Percentiles rank a stretch among this genome's conserved stretches.
phyloP scores from a whole-genome alignment of 768 basidiomycete species.

The Mrakia frigida region DNA sequence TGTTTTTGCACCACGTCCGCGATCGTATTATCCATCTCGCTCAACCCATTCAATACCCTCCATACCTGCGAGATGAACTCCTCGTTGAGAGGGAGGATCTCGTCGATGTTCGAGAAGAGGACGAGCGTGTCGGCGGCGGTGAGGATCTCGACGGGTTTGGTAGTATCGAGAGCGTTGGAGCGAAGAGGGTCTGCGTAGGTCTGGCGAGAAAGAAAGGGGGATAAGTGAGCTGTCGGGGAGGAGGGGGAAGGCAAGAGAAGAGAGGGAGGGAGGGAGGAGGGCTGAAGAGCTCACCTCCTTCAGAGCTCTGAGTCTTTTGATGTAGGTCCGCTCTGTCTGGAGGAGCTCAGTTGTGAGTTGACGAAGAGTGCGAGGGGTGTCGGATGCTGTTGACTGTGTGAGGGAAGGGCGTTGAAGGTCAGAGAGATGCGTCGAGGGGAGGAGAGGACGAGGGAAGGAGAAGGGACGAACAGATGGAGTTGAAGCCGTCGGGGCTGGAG shows the following conservation, averaged over 20 bases:
- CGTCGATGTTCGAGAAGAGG: constrained; percentile 90
- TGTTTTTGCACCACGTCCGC: not conserved
- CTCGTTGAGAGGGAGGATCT: constrained; percentile 77
- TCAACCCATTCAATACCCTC: not conserved
- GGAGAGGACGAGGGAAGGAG: not conserved
- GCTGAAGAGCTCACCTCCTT: constrained; percentile 46
- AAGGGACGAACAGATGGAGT: not conserved
- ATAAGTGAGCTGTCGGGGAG: not conserved
- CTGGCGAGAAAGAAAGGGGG: constrained; percentile 35
- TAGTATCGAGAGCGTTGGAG: constrained; percentile 74
- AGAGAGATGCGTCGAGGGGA: not conserved
- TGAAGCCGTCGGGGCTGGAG: not conserved
- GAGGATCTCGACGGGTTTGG: constrained; percentile 58
- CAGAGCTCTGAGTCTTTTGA: constrained; percentile 71
- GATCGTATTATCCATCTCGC: not conserved
- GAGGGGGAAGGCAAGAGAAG: too few species aligned
- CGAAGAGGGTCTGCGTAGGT: constrained; percentile 90
- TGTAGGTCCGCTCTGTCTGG: constrained; percentile 81
- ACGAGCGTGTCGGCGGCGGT: constrained; percentile 84
- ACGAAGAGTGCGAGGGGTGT: constrained; percentile 43
- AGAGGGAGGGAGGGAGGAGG: not conserved
- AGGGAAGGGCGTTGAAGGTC: not conserved
- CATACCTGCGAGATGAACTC: constrained; percentile 63
- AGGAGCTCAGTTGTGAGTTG: constrained; percentile 84
- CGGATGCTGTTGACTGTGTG: too few species aligned